Percentiles rank a stretch among this genome's conserved stretches.
Conservation (phyloP, 202 grass and related monocot genomes). For the Eragrostis tef region DNA sequence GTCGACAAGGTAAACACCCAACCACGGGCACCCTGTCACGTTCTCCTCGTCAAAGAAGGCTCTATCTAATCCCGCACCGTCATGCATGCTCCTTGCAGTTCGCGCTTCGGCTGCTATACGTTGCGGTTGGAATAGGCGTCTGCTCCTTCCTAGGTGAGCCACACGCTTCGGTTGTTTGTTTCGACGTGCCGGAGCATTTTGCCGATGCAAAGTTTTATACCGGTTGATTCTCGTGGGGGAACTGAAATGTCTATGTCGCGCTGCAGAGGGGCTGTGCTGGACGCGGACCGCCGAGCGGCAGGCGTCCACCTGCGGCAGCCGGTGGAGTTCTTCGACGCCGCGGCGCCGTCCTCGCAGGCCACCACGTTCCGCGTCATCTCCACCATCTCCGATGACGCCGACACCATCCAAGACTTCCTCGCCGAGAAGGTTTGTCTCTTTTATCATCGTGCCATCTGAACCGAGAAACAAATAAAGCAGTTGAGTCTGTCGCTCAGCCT, state of each 20-base stretch:
- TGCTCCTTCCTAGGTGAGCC: conserved; percentile 52
- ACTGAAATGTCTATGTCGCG: neutral
- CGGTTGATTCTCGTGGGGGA: too few species aligned
- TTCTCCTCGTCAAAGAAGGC: too few species aligned
- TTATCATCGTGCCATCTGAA: too few species aligned
- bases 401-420: conserved; percentile 67
- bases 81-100: conserved; percentile 45
- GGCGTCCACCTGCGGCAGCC: conserved; percentile 59
- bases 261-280: conserved; percentile 62
- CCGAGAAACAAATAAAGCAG: too few species aligned
- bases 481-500: too few species aligned
- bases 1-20: conserved; percentile 48
- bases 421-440: conserved; percentile 61
- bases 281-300: conserved; percentile 63
- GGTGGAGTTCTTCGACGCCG: conserved; percentile 66
- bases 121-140: conserved; percentile 46
- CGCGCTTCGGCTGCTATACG: conserved; percentile 53
- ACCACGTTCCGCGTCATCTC: conserved; percentile 63
- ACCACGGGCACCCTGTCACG: neutral
- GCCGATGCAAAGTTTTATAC: too few species aligned
- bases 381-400: conserved; percentile 63
- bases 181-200: too few species aligned
- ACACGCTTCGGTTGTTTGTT: neutral
- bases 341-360: conserved; percentile 40
- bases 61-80: neutral